These are phyloP conservation scores for Trematosphaeria pertusa DNA, from an alignment of 2,329 filamentous ascomycete genomes.

Conservation along the genomic window DNA sequence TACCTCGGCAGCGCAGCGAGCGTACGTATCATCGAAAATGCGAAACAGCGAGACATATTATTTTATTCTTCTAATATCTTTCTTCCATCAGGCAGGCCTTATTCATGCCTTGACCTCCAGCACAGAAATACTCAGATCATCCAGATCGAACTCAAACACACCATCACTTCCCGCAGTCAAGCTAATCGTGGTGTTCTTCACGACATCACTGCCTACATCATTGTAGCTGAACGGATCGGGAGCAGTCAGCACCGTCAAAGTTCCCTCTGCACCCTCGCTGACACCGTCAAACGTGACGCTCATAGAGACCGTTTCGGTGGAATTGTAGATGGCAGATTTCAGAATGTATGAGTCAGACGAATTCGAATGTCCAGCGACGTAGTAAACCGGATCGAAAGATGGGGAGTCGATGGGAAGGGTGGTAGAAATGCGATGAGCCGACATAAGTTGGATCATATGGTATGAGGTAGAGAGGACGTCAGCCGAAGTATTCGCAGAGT, in stretches of 20 bases:
- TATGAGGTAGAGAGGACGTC: conserved; percentile 36
- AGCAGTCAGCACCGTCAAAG: conserved; percentile 50
- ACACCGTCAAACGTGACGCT: conserved; percentile 17
- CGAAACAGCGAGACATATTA: too few species aligned
- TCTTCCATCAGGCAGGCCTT: too few species aligned
- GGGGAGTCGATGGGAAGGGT: conserved; percentile 45
- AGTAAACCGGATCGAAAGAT: conserved; percentile 48
- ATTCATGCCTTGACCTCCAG: conserved; percentile 47
- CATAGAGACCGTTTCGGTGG: conserved; percentile 27
- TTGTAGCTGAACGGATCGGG: conserved; percentile 38
- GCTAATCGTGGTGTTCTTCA: conserved; percentile 1
- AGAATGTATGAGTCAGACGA: conserved; percentile 46
- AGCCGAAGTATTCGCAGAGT: conserved; percentile 35
- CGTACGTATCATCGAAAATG: too few species aligned
- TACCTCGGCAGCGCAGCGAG: too few species aligned
- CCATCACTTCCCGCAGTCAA: conserved; percentile 46
- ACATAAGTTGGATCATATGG: conserved; percentile 44
- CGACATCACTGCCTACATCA: conserved; percentile 54
- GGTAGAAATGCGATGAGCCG: conserved; percentile 47
- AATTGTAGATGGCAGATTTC: conserved; percentile 54
- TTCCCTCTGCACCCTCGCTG: conserved; percentile 10
- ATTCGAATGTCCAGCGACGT: conserved; percentile 47
- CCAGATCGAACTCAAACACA: conserved; percentile 57
- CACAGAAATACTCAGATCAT: conserved; percentile 61
- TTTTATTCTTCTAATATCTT: too few species aligned